Evolutionary conservation across 352 stramenopile species (phyloP).

Genomic region (Thalassiosira livingstoniorum): DNA sequence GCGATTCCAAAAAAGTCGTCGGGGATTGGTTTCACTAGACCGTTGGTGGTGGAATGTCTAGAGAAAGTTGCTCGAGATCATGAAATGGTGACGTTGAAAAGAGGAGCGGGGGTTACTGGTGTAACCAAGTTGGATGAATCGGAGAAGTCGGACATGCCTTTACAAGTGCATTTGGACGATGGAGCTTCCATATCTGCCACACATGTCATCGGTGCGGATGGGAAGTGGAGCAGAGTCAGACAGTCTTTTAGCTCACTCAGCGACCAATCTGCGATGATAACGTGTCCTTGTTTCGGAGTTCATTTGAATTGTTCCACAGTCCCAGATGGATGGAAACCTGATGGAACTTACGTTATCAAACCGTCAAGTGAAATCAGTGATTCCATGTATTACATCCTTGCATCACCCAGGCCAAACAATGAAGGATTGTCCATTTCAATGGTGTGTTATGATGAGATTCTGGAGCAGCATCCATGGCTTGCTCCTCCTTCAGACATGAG

Average conservation of each 20-base stretch:
- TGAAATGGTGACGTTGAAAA: slow-evolving; percentile 23
- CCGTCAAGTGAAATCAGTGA: slow-evolving; percentile 11
- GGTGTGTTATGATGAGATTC: slow-evolving; percentile 39
- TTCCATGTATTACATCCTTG: slow-evolving; percentile 45
- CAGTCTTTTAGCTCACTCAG: slow-evolving; percentile 20
- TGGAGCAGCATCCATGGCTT: slow-evolving; percentile 40
- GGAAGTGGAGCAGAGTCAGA: slow-evolving; percentile 39
- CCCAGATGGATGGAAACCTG: slow-evolving; percentile 3
- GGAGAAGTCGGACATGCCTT: background rate
- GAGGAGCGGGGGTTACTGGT: slow-evolving; percentile 20
- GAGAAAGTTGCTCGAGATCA: slow-evolving; percentile 15
- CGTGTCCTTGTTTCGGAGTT: slow-evolving; percentile 25
- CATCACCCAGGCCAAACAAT: slow-evolving; percentile 3
- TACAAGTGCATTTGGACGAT: slow-evolving; percentile 33
- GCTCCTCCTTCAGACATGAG: slow-evolving; percentile 21
- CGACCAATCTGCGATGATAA: slow-evolving; percentile 9
- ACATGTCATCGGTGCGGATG: slow-evolving; percentile 43
- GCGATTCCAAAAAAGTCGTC: slow-evolving; percentile 27
- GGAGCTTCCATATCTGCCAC: slow-evolving; percentile 19
- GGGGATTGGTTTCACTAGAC: slow-evolving; percentile 33
- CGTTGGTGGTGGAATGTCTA: slow-evolving; percentile 26
- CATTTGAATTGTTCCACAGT: slow-evolving; percentile 23
- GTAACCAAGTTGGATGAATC: slow-evolving; percentile 15
- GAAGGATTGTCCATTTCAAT: slow-evolving; percentile 37
- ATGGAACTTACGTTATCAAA: slow-evolving; percentile 38